Conservation (phyloP, 75 land plant species). For the Sequoia sempervirens region DNA sequence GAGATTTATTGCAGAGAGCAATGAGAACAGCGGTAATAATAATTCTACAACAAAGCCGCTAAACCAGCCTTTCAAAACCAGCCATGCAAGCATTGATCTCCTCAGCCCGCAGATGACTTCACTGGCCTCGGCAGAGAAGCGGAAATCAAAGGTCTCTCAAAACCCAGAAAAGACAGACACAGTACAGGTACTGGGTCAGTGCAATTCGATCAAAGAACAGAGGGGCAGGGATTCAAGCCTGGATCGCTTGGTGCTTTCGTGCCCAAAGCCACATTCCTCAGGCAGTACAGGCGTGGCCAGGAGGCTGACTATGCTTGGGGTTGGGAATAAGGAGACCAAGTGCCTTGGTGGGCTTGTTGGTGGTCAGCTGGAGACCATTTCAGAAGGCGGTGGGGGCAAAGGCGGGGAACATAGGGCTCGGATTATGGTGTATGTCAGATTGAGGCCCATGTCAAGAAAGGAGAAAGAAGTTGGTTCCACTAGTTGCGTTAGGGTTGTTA, state of each 20-base stretch:
- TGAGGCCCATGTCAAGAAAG: constrained; percentile 79
- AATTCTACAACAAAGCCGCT: background rate
- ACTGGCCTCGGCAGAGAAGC: background rate
- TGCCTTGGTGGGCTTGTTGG: background rate
- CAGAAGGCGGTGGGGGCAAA: constrained; percentile 8
- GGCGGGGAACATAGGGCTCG: constrained; percentile 32
- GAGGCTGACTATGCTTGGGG: constrained; percentile 10
- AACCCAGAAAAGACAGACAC: background rate
- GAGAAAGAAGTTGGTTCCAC: constrained; percentile 80
- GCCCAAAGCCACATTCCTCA: background rate
- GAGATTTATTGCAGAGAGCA: background rate
- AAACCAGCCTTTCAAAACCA: background rate
- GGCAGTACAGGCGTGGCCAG: background rate
- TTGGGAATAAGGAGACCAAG: constrained; percentile 5
- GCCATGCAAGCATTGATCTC: constrained; percentile 1
- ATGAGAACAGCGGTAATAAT: background rate
- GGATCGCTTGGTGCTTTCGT: background rate
- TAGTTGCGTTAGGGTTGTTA: constrained; percentile 64
- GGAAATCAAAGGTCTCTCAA: constrained; percentile 4
- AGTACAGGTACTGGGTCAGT: background rate
- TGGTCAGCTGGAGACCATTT: constrained; percentile 1
- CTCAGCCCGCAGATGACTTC: background rate
- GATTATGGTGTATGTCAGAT: constrained; percentile 85
- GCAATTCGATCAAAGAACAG: background rate
- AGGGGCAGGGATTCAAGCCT: background rate